A percentile compares a stretch with the other conserved stretches of the same genome.
These are phyloP conservation scores for Wilcoxina mikolae DNA, from an alignment of 495 filamentous ascomycete species.

Conservation along the genomic window DNA sequence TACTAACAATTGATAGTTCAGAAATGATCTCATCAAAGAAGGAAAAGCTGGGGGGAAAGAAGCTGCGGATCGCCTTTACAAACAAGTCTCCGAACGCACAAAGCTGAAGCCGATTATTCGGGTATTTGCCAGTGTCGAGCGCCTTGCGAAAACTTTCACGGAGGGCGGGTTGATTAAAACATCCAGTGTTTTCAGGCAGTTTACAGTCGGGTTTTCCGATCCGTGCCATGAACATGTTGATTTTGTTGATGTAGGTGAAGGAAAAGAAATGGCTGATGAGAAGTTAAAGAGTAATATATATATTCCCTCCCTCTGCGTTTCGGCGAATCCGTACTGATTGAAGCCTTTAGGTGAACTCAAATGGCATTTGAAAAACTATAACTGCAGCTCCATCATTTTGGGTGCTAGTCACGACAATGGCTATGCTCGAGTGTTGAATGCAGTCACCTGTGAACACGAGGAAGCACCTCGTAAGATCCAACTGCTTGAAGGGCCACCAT, in stretches of 20 bases:
- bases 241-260: constrained; percentile 27
- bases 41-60: constrained; percentile 21
- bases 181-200: constrained; percentile 22
- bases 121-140: constrained; percentile 22
- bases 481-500: constrained; percentile 24
- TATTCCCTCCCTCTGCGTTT: neutral
- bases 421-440: constrained; percentile 23
- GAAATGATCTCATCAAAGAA: constrained; percentile 20
- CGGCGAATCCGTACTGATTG: neutral
- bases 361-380: constrained; percentile 27
- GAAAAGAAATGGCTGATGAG: constrained; percentile 26
- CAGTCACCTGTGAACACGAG: constrained; percentile 16
- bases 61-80: constrained; percentile 12
- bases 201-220: constrained; percentile 23
- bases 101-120: constrained; percentile 12
- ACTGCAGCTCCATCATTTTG: constrained; percentile 25
- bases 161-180: constrained; percentile 13
- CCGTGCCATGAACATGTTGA: constrained; percentile 23
- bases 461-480: constrained; percentile 11
- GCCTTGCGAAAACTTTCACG: constrained; percentile 16
- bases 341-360: constrained; percentile 17
- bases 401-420: constrained; percentile 28
- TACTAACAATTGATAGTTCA: constrained; percentile 16
- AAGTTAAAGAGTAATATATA: constrained; percentile 4
- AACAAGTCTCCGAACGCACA: neutral